Percentiles rank a stretch among this genome's conserved stretches.
Evolutionary conservation across 169 alveolate species (phyloP).

Genomic region (Toxoplasma gondii): DNA sequence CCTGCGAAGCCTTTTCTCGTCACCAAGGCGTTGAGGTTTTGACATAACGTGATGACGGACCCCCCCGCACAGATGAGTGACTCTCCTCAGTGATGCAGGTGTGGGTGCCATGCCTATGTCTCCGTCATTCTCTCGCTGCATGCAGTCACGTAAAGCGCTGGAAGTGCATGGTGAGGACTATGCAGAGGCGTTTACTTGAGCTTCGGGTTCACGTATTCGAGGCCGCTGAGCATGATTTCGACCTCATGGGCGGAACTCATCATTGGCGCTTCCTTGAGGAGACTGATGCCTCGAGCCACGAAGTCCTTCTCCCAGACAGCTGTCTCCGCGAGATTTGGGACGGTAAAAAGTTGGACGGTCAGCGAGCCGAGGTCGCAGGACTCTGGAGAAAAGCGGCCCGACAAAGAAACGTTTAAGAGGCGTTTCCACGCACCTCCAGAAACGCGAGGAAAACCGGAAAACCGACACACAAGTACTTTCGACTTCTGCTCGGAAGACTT

Average conservation of each 20-base stretch:
- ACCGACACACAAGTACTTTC: too few relatives aligned
- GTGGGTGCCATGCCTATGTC: too few relatives aligned
- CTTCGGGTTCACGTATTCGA: background rate
- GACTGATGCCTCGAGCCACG: background rate
- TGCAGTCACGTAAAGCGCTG: too few relatives aligned
- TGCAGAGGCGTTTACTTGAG: conserved; percentile 18
- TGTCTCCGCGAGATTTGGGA: background rate
- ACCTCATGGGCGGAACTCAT: conserved; percentile 5
- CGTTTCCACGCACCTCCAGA: background rate
- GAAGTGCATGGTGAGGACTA: too few relatives aligned
- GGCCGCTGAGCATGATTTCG: background rate
- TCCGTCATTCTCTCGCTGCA: too few relatives aligned
- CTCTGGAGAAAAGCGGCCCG: background rate
- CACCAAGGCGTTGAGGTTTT: too few relatives aligned
- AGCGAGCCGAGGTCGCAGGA: conserved; percentile 8
- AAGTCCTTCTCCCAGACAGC: conserved; percentile 28
- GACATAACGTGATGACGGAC: too few relatives aligned
- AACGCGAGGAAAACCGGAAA: background rate
- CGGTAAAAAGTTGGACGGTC: conserved; percentile 38
- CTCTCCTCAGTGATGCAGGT: too few relatives aligned
- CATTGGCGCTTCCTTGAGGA: background rate
- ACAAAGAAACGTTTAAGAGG: background rate
- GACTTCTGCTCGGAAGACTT: too few relatives aligned
- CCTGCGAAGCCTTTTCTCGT: too few relatives aligned
- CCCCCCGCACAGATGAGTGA: too few relatives aligned